Base-by-base conservation (phyloP, 305 asterid species). In the Fraxinus platypoda region DNA sequence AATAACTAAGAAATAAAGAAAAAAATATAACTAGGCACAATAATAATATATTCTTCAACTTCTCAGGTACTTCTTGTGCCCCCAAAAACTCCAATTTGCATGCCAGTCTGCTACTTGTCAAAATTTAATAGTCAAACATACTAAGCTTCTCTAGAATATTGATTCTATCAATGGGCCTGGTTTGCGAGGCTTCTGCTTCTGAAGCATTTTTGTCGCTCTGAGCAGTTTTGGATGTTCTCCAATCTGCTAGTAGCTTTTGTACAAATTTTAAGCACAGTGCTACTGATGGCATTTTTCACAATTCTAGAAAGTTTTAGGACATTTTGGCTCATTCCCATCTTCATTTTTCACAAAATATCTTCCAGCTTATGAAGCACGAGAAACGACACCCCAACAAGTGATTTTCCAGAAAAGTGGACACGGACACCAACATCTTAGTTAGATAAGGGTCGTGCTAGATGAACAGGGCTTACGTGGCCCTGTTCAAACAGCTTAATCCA, bases 31-130 rank as follows among this genome's bases (percentile, higher is more conserved):
- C 71, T 77, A 59, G 30, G 76, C 62, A 43, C 75, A 54, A 74
- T 49, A 49, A 17, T 43, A 11, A 13, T 70, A 70, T 17, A 31
- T 70, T 28, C 21, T 70, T 15, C 38, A 30, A 30, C 30, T 15
- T 70, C 9, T 28, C 73, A 25, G 33, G 66, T 21, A 11, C 25
- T n/a, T 68, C 37, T 13, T 38, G 46, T 28, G n/a, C 76, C 70
- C 70, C 3, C 37, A 80, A 80, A 25, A 72, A 41, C 79, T 62
- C n/a, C 72, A 17, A 66, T 9, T 70, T 41, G 80, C 62, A 68
- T 28, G 79, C 4, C 28, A 43, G 70, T 82, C 78, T 35, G 54
- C 73, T 70, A 66, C 64, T 57, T 11, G 73, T 70, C 81, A 59
- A 80, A 66, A 38, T 28, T 28, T 38, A 37, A 46, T 41, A 28